A percentile compares a stretch with the other conserved stretches of the same genome.
Evolutionary conservation across 352 stramenopile genomes (phyloP).

Genomic region (Chrysophaeum taylorii): DNA sequence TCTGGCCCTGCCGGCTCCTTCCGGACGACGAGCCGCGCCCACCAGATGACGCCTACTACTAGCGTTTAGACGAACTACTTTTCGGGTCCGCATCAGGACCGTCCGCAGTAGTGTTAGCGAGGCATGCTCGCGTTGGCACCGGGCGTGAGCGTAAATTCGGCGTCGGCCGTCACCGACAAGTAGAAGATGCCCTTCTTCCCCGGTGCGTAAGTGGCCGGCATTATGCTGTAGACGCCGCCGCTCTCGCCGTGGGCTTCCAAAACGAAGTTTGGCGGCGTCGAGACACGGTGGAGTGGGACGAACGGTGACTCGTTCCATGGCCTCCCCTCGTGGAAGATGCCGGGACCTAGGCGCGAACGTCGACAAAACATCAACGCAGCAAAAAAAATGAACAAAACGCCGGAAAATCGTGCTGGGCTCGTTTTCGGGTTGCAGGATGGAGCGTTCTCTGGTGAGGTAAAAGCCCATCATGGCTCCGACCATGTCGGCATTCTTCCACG

Average conservation of each 20-base stretch:
- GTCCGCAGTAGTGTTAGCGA: too few species aligned
- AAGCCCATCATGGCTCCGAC: constrained; percentile 77
- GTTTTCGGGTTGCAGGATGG: constrained; percentile 28
- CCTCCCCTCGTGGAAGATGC: constrained; percentile 54
- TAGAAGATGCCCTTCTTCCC: constrained; percentile 62
- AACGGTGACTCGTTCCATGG: constrained; percentile 68
- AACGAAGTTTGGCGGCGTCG: constrained; percentile 53
- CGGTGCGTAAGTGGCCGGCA: constrained; percentile 72
- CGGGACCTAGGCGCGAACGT: not conserved
- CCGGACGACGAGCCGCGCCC: too few species aligned
- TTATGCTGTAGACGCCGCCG: constrained; percentile 66
- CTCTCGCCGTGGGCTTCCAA: constrained; percentile 25
- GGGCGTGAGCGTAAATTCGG: constrained; percentile 53
- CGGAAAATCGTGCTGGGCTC: constrained; percentile 36
- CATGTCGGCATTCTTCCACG: constrained; percentile 61
- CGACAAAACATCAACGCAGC: too few species aligned
- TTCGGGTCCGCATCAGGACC: too few species aligned
- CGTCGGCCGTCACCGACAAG: constrained; percentile 62
- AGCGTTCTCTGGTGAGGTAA: constrained; percentile 48
- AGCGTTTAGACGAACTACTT: too few species aligned
- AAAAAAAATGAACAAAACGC: too few species aligned
- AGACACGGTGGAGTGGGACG: constrained; percentile 56
- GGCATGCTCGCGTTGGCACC: too few species aligned
- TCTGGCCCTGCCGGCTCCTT: too few species aligned
- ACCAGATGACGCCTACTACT: too few species aligned